Base-by-base conservation (phyloP, 2,329 filamentous ascomycete species). In the Colletotrichum siamense region DNA sequence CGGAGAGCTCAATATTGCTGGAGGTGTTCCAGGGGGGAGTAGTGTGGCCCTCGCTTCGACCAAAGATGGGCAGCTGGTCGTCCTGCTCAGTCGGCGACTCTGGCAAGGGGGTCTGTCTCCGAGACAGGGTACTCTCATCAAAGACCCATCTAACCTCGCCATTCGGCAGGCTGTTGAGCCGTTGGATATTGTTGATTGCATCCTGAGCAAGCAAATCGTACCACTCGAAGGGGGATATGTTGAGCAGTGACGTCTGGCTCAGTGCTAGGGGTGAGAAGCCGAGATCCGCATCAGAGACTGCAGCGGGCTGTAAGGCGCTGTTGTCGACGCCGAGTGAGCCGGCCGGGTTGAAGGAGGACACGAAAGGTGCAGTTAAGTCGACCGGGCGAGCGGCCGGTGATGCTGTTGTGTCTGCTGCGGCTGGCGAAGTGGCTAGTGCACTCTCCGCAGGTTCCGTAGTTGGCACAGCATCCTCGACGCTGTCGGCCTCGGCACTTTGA, bases 181-280 rank as follows among this genome's bases (percentile, higher is more conserved):
- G 30, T 52, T 75, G 73, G 24, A 75, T 67, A 13, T 75, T 65
- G 30, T 34, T 71, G 61, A 75, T 75, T 10, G 73, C 73, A 39
- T 75, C 73, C 18, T 75, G 73, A 5, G 73, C 73, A 5, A 75
- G 68, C 28, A 75, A 7, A 30, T 75, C 73, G 39, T 75, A 75
- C 73, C 73, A 75, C 68, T 75, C 73, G 18, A 75, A 75, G 6
- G 73, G 73, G 6, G 73, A 75, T 24, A 75, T 75, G 39, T 75
- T 75, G 6, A 75, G 52, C 30, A 75, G 22, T 18, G 73, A 75
- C 16, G 68, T 62, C 16, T 71, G 73, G 24, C 68, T 75, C 8
- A 71, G 18, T 8, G 73, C 61, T 7, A 75, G 64, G 16, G 73
- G 73, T 9, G 73, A 75, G 36, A 75, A 67, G 15, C 68, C 73